phyloP scores from a whole-genome alignment of 1,284 basidiomycete genomes.

The Meripilus lineatus region DNA sequence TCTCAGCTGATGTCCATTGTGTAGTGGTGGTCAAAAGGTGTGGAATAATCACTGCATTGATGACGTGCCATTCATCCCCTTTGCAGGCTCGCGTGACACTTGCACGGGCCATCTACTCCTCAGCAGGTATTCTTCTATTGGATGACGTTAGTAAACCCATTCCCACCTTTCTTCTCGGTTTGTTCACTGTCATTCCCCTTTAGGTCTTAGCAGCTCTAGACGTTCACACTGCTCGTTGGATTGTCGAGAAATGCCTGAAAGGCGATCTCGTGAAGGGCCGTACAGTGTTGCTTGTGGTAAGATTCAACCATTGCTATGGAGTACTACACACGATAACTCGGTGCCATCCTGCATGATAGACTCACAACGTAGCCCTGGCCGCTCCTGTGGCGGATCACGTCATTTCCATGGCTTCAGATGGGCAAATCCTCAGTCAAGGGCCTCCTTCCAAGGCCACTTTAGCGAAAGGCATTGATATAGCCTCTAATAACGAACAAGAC shows the following conservation, averaged over 20 bases:
- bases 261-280: constrained; percentile 64
- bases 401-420: constrained; percentile 51
- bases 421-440: constrained; percentile 42
- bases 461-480: constrained; percentile 31
- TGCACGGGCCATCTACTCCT: constrained; percentile 66
- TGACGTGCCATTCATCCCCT: background rate
- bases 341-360: too few species aligned
- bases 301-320: constrained; percentile 17
- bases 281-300: constrained; percentile 69
- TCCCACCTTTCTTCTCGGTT: background rate
- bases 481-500: constrained; percentile 29
- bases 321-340: too few species aligned
- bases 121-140: constrained; percentile 56
- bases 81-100: constrained; percentile 63
- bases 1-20: constrained; percentile 6
- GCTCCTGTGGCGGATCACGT: constrained; percentile 58
- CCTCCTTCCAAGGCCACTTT: constrained; percentile 40
- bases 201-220: constrained; percentile 50
- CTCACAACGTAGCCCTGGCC: constrained; percentile 46
- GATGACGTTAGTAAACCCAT: constrained; percentile 43
- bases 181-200: constrained; percentile 2
- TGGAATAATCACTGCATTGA: background rate
- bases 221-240: constrained; percentile 69
- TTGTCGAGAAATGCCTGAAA: constrained; percentile 71
- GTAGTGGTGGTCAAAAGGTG: constrained; percentile 70